Conservation (phyloP, 2,329 filamentous ascomycete genomes). For the Beauveria asiatica region DNA sequence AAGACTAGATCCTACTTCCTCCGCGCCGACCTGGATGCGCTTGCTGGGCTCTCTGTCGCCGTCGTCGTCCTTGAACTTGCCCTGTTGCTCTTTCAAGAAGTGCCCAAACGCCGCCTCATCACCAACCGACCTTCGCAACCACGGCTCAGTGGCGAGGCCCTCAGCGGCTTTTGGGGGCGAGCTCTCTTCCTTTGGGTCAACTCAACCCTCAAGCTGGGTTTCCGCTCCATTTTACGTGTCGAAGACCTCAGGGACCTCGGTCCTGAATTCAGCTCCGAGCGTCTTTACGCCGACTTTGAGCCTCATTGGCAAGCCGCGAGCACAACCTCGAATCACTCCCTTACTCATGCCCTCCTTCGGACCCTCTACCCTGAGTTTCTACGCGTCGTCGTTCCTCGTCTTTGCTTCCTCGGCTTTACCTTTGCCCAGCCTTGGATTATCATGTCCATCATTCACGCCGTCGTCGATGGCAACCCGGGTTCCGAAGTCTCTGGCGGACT, state of each 20-base stretch:
- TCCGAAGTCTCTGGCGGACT: not conserved
- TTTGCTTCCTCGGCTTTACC: conserved; percentile 7
- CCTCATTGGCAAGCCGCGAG: conserved; percentile 4
- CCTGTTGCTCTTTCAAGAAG: conserved; percentile 25
- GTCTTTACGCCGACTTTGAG: not conserved
- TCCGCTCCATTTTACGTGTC: conserved; percentile 2
- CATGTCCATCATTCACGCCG: not conserved
- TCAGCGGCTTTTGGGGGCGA: conserved; percentile 16
- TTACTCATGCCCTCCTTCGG: not conserved
- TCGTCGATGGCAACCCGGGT: not conserved
- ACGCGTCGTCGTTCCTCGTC: conserved; percentile 1
- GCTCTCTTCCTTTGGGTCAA: conserved; percentile 11
- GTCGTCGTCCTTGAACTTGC: conserved; percentile 20
- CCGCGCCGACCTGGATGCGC: conserved; percentile 15
- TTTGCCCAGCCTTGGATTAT: conserved; percentile 8
- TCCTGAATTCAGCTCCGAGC: conserved; percentile 7
- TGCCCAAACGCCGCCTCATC: conserved; percentile 18
- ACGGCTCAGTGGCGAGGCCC: conserved; percentile 16
- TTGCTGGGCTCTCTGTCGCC: conserved; percentile 21
- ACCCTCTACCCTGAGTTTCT: conserved; percentile 6
- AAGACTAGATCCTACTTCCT: conserved; percentile 26
- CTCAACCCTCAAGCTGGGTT: conserved; percentile 4
- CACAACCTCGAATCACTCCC: conserved; percentile 5
- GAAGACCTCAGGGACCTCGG: conserved; percentile 8
- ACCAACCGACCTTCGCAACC: not conserved